Evolutionary conservation across 2,329 filamentous ascomycete genomes (phyloP).

Genomic region (Phoma herbarum): DNA sequence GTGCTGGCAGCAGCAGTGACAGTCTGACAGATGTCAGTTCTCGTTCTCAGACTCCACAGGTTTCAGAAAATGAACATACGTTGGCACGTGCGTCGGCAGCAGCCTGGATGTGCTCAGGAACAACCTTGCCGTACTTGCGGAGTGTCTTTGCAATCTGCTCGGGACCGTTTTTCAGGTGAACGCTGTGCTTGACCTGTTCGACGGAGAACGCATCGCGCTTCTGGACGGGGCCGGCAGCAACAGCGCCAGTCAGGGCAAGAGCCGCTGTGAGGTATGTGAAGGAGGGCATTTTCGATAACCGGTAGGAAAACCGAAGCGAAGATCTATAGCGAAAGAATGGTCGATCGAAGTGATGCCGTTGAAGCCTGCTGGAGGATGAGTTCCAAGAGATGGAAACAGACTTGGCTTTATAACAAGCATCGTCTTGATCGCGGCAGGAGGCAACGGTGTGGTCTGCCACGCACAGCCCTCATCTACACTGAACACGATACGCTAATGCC

Average conservation of each 20-base stretch:
- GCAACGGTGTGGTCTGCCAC: slow-evolving; percentile 20
- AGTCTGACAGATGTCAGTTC: slow-evolving; percentile 8
- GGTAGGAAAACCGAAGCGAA: slow-evolving; percentile 23
- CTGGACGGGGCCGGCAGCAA: slow-evolving; percentile 42
- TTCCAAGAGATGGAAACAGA: slow-evolving; percentile 27
- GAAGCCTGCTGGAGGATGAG: slow-evolving; percentile 29
- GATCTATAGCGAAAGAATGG: slow-evolving; percentile 22
- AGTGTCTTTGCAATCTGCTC: slow-evolving; percentile 52
- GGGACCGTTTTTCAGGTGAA: slow-evolving; percentile 51
- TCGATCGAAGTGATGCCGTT: slow-evolving; percentile 26
- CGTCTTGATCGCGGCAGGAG: slow-evolving; percentile 21
- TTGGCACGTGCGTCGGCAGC: slow-evolving; percentile 46
- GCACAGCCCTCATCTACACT: slow-evolving; percentile 23
- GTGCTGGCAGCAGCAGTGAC: slow-evolving; percentile 22
- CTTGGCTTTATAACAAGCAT: slow-evolving; percentile 44
- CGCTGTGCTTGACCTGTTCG: slow-evolving; percentile 41
- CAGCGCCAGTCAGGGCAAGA: slow-evolving; percentile 40
- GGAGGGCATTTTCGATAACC: slow-evolving; percentile 43
- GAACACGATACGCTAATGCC: slow-evolving; percentile 14
- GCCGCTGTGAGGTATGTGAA: slow-evolving; percentile 43
- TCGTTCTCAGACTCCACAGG: neutral
- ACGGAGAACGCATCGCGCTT: slow-evolving; percentile 44
- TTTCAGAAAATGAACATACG: slow-evolving; percentile 5
- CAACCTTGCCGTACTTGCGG: slow-evolving; percentile 48
- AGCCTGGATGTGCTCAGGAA: slow-evolving; percentile 39